These are phyloP conservation scores for Trichoderma koningii DNA, from an alignment of 2,329 filamentous ascomycete species.

Conservation along the genomic window DNA sequence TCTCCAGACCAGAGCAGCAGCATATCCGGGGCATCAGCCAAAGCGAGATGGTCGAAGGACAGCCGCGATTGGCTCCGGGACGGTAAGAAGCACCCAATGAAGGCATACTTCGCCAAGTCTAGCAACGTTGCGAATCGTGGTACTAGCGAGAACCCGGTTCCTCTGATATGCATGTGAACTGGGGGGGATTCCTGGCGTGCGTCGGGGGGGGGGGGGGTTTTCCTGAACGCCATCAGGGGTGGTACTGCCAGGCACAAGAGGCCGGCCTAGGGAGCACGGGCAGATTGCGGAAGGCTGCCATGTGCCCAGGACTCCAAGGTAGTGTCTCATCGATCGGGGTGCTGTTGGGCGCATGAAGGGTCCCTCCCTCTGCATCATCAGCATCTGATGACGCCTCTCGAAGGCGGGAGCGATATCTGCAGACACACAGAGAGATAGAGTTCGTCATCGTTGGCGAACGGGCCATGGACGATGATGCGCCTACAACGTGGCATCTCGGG, in stretches of 20 bases:
- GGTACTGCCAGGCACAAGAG: not conserved
- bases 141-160: not conserved
- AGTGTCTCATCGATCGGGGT: not conserved
- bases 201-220: not conserved
- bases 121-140: slow-evolving; percentile 26
- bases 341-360: not conserved
- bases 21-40: slow-evolving; percentile 13
- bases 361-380: not conserved
- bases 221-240: slow-evolving; percentile 7
- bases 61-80: slow-evolving; percentile 3
- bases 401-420: not conserved
- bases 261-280: not conserved
- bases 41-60: not conserved
- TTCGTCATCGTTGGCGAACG: not conserved
- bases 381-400: slow-evolving; percentile 5
- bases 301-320: slow-evolving; percentile 3
- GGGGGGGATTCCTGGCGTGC: not conserved
- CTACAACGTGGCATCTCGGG: slow-evolving; percentile 16
- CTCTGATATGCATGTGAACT: not conserved
- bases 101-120: slow-evolving; percentile 19
- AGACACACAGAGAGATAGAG: not conserved
- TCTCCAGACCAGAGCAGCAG: slow-evolving; percentile 1
- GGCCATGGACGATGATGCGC: not conserved
- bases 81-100: slow-evolving; percentile 7
- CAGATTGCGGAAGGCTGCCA: not conserved